Evolutionary conservation across 768 basidiomycete species (phyloP), one percentile per base, ranked within the genome.

Genomic region (Lentinula edodes): DNA sequence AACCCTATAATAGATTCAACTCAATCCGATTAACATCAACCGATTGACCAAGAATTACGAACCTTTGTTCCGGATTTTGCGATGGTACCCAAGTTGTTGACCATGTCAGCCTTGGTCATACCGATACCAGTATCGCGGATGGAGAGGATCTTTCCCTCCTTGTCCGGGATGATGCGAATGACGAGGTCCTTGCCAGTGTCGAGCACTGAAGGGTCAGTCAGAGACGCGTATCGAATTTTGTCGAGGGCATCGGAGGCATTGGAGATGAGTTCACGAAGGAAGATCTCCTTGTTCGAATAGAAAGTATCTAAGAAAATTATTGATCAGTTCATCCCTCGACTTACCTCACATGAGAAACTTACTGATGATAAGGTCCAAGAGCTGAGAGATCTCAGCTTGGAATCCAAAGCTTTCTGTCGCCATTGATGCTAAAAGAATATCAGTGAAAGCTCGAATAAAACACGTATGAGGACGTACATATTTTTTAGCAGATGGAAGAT

Each of bases 231-330:
- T 52, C 97, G 93, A 72, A 98, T 91, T 84, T 98, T 98, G 82
- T 99, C 97, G 76, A 98, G 87, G 54, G 97, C 97, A 86, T 98
- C 97, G 63, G 97, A 98, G 66, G 82, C 80, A 80, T 98, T 98
- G 66, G 96, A 98, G 78, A 96, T 98, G 68, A 98, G 65, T 79
- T 98, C 97, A 74, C 97, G 92, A 68, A 99, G 89, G 87, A 98
- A 98, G 76, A 99, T 98, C 80, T 98, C 96, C 84, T 99, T 99
- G 89, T 99, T 98, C 64, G 95, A 97, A 88, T 98, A 99, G 88
- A 98, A 98, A 65, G 96, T 98, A 84, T 98, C 91, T 93, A 66
- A 18, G n/a, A 9, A 51, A 54, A 13, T 15, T 18, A 32, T 59
- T 36, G 58, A 55, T 45, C 32, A 6, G 38, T 53, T 53, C 20